Evolutionary conservation across 306 rosid species (phyloP).

Genomic region (Cucurbita ficifolia): DNA sequence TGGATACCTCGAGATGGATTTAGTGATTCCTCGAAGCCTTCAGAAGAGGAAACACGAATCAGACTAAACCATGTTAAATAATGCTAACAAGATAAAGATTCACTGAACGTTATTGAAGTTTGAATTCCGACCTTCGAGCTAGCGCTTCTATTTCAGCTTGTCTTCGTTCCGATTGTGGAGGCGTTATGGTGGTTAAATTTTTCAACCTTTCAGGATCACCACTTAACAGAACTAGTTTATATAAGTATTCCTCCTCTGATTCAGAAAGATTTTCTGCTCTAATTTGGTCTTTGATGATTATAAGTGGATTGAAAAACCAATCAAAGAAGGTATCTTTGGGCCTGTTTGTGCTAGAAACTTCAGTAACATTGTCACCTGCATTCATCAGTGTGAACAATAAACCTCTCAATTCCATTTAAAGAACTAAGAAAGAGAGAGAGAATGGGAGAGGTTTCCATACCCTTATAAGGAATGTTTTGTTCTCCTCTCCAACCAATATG

Average conservation of each 20-base stretch:
- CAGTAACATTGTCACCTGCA: conserved; percentile 50
- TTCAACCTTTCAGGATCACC: conserved; percentile 59
- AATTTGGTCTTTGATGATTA: conserved; percentile 83
- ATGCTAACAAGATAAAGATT: neutral
- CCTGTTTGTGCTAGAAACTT: conserved; percentile 59
- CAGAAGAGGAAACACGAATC: neutral
- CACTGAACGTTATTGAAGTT: neutral
- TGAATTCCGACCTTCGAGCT: conserved; percentile 62
- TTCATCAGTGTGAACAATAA: conserved; percentile 9
- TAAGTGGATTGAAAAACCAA: conserved; percentile 77
- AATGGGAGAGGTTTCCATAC: too few species aligned
- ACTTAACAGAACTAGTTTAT: conserved; percentile 51
- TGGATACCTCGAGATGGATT: conserved; percentile 77
- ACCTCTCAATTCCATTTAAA: neutral
- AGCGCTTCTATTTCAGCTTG: conserved; percentile 78
- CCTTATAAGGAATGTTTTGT: too few species aligned
- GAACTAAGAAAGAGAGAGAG: neutral
- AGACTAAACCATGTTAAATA: neutral
- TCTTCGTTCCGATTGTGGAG: conserved; percentile 64
- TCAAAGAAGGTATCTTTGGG: conserved; percentile 64
- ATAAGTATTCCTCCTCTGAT: conserved; percentile 62
- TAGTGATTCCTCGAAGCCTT: conserved; percentile 85
- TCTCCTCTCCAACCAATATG: too few species aligned
- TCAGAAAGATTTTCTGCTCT: conserved; percentile 66
- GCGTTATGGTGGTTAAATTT: conserved; percentile 24